phyloP scores from a whole-genome alignment of 345 rosid genomes.

The Laguncularia racemosa region DNA sequence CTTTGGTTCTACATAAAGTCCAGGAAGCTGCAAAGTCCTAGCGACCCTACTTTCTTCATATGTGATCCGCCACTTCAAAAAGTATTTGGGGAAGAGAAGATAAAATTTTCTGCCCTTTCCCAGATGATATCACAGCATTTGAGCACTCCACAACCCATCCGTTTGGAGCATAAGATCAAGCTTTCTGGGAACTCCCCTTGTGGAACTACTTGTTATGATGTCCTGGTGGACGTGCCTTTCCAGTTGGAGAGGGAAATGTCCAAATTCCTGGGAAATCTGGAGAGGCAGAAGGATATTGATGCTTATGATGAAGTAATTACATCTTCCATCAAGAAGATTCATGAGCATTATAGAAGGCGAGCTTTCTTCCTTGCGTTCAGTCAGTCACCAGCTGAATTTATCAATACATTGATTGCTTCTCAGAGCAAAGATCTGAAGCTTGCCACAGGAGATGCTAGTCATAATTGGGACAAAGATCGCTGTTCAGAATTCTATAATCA shows the following conservation, averaged over 20 bases:
- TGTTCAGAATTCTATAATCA: conserved; percentile 17
- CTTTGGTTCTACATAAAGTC: conserved; percentile 19
- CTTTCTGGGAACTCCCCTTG: conserved; percentile 19
- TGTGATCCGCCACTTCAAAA: conserved; percentile 22
- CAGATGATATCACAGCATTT: conserved; percentile 14
- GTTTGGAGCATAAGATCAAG: conserved; percentile 17
- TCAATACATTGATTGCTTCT: conserved; percentile 15
- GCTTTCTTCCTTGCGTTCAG: conserved; percentile 20
- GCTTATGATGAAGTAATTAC: conserved; percentile 9
- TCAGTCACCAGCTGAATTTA: conserved; percentile 21
- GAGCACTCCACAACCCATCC: conserved; percentile 16
- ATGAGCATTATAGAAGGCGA: conserved; percentile 11
- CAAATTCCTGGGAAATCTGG: conserved; percentile 6
- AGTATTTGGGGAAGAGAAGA: conserved; percentile 15
- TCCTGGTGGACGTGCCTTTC: conserved; percentile 16
- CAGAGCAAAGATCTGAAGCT: conserved; percentile 20
- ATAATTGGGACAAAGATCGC: conserved; percentile 11
- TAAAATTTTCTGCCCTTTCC: conserved; percentile 11
- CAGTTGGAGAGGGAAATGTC: conserved; percentile 15
- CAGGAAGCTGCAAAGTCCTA: conserved; percentile 15
- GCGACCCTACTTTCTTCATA: conserved; percentile 12
- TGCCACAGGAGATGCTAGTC: conserved; percentile 16
- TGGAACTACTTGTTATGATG: conserved; percentile 19
- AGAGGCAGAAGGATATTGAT: conserved; percentile 16
- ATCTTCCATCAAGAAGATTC: conserved; percentile 16